These are phyloP conservation scores for Lagenaria siceraria DNA, from an alignment of 306 rosid genomes.

Conservation along the genomic window DNA sequence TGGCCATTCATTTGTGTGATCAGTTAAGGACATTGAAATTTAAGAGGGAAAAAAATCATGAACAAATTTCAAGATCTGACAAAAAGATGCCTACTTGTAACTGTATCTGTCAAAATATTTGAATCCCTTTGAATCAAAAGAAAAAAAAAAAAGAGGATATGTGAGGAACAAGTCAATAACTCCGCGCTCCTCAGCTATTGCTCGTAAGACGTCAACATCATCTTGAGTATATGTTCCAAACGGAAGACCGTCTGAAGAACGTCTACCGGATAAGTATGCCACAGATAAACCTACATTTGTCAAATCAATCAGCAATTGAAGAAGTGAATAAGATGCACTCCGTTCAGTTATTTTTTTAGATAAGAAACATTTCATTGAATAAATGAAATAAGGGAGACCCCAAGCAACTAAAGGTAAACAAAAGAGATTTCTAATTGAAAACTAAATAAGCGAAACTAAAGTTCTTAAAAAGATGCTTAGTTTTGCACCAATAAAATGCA, in stretches of 20 bases:
- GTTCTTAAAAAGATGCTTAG: neutral
- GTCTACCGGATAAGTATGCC: slow-evolving; percentile 72
- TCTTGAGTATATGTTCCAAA: slow-evolving; percentile 73
- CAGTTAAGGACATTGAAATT: slow-evolving; percentile 40
- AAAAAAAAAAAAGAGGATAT: slow-evolving; percentile 33
- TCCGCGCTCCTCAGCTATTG: slow-evolving; percentile 91
- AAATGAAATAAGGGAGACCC: too few species aligned
- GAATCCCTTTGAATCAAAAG: neutral
- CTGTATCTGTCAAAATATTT: neutral
- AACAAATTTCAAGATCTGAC: slow-evolving; percentile 5
- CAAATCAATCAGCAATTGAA: neutral
- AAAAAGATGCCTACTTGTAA: neutral
- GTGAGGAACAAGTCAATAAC: slow-evolving; percentile 65
- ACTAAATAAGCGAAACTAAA: too few species aligned
- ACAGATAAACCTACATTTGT: slow-evolving; percentile 48
- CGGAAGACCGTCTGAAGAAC: slow-evolving; percentile 40
- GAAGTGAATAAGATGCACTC: neutral
- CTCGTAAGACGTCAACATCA: slow-evolving; percentile 77
- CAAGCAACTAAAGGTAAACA: too few species aligned
- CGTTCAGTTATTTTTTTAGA: slow-evolving; percentile 7
- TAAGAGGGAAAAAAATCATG: slow-evolving; percentile 1
- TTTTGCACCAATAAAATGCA: too few species aligned
- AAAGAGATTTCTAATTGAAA: too few species aligned
- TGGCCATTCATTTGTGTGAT: slow-evolving; percentile 87
- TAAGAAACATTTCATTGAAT: too few species aligned